These are phyloP conservation scores for Aspergillus phoenicis DNA, from an alignment of 2,329 filamentous ascomycete genomes.

Conservation along the genomic window DNA sequence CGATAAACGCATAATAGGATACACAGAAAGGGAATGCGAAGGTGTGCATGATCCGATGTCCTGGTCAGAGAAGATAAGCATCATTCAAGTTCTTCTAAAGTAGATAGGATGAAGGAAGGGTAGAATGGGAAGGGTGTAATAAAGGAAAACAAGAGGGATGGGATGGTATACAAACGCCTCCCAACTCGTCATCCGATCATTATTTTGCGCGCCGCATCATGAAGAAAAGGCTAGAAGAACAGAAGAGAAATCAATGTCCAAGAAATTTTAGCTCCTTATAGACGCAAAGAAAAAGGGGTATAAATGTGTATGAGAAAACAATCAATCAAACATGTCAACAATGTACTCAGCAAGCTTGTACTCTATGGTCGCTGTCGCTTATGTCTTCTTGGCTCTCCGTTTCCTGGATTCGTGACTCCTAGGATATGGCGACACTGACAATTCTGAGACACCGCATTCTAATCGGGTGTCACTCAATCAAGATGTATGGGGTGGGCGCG, in stretches of 20 bases:
- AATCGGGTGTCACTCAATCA: conserved; percentile 32
- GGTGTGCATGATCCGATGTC: conserved; percentile 10
- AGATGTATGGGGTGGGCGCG: conserved; percentile 43
- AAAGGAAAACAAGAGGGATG: conserved; percentile 9
- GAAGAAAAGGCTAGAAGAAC: neutral
- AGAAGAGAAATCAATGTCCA: conserved; percentile 10
- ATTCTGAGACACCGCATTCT: conserved; percentile 10
- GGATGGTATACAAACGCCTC: conserved; percentile 3
- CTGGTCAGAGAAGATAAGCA: neutral
- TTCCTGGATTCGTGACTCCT: neutral
- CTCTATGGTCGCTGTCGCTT: neutral
- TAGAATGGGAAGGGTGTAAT: conserved; percentile 1
- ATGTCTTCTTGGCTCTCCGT: conserved; percentile 8
- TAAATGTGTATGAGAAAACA: conserved; percentile 17
- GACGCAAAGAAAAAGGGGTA: conserved; percentile 22
- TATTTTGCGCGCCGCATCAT: conserved; percentile 14
- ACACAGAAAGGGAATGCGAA: conserved; percentile 17
- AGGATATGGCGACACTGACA: conserved; percentile 5
- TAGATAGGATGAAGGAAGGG: neutral
- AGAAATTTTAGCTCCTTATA: conserved; percentile 18
- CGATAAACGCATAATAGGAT: conserved; percentile 15
- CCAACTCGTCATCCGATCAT: conserved; percentile 14
- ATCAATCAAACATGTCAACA: conserved; percentile 14
- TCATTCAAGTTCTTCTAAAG: neutral
- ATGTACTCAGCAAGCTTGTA: conserved; percentile 4